A percentile compares a stretch with the other conserved stretches of the same genome.
phyloP scores from a whole-genome alignment of 2,329 filamentous ascomycete genomes.

The Aspergillus puulaauensis region DNA sequence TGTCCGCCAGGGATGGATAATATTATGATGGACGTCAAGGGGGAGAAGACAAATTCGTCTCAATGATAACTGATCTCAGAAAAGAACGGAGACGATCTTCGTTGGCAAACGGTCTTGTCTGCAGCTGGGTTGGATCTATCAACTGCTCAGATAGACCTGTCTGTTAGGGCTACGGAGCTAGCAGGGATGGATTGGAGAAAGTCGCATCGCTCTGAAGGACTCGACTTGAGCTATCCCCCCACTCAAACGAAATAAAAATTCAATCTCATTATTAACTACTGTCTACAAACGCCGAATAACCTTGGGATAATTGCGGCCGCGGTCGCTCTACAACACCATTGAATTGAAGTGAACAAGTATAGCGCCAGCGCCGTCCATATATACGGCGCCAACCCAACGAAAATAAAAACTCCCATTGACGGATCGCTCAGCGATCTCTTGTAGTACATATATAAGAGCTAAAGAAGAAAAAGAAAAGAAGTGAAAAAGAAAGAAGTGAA shows the following conservation, averaged over 20 bases:
- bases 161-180: not conserved
- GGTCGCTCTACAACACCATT: not conserved
- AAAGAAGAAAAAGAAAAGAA: slow-evolving; percentile 9
- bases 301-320: not conserved
- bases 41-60: no score
- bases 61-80: no score
- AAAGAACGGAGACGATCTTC: no score
- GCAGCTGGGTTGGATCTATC: not conserved
- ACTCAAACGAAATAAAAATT: not conserved
- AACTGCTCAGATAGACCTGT: not conserved
- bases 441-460: not conserved
- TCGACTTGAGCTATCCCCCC: not conserved
- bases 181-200: not conserved
- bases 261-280: not conserved
- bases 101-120: no score
- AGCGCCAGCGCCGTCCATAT: not conserved
- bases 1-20: no score
- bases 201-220: no score
- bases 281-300: not conserved
- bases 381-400: not conserved
- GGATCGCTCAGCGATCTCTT: slow-evolving; percentile 9
- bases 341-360: not conserved
- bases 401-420: not conserved
- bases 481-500: not conserved
- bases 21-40: no score